Conservation (phyloP, 176 grass and related monocot genomes). For the Secale cereale region DNA sequence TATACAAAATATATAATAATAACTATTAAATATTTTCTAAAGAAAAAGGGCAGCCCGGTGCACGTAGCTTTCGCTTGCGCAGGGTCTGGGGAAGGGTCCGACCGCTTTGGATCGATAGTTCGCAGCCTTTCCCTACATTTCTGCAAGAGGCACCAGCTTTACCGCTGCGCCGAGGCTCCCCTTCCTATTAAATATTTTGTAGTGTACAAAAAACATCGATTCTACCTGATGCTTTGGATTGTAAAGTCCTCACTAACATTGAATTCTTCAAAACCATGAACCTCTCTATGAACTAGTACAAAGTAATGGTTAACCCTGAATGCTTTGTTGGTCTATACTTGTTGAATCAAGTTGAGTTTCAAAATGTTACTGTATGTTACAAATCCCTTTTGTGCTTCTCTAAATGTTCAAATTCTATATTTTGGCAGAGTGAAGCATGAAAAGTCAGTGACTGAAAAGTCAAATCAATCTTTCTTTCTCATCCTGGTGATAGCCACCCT, state of each 20-base stretch:
- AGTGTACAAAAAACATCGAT: not conserved
- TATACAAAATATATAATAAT: not conserved
- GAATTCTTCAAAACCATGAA: not conserved
- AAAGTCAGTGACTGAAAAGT: conserved; percentile 52
- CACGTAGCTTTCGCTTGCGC: too few species aligned
- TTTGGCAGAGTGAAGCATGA: conserved; percentile 56
- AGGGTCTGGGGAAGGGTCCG: too few species aligned
- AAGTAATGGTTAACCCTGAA: not conserved
- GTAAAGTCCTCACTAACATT: not conserved
- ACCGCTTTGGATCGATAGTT: too few species aligned
- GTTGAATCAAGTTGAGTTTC: not conserved
- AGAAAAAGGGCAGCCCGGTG: too few species aligned
- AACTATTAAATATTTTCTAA: not conserved
- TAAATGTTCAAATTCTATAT: conserved; percentile 18
- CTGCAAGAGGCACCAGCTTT: too few species aligned
- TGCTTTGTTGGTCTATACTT: not conserved
- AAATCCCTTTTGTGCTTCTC: not conserved
- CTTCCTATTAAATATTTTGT: too few species aligned
- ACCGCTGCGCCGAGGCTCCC: too few species aligned
- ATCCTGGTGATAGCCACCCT: conserved; percentile 54
- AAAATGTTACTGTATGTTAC: not conserved
- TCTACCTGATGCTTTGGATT: not conserved
- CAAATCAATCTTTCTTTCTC: conserved; percentile 68
- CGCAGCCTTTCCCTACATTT: too few species aligned
- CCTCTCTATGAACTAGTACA: not conserved